Evolutionary conservation across 2,329 filamentous ascomycete genomes (phyloP), one percentile per base, ranked within the genome.

Genomic region (Cladobotryum mycophilum): DNA sequence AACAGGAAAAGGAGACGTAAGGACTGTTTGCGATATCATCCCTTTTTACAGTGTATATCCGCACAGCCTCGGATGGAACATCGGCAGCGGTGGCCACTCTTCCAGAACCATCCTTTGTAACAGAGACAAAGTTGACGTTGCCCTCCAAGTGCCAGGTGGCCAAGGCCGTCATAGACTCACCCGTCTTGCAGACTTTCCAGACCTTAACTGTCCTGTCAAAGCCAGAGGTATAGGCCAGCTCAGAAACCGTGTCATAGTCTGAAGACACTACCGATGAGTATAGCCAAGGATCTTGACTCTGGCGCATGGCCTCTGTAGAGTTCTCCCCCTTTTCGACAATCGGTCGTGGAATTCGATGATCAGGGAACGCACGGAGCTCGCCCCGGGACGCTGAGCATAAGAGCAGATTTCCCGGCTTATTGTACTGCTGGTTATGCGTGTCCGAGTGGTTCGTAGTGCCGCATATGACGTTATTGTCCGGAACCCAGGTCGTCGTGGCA

Each of bases 181-280:
- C 71, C 3, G 64, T 57, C 1, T 57, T 43, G 6, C 69, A 58
- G 1, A 76, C 67, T 22, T 64, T 70, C 82, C 82, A 85, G 2
- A 78, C 66, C 53, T 83, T 84, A 49, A 84, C 81, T 0, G 76
- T 81, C 22, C 71, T 70, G 57, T 85, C 82, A 55, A 83, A 85
- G 55, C 80, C 80, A 0, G 79, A 79, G 0, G 81, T 85, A 52
- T 78, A 85, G 0, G 73, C 75, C 5, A 76, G 64, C 2, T 71
- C 66, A 25, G 69, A 69, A 0, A 56, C 50, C 2, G 66, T 57
- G 51, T 79, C 76, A 55, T 79, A 80, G 47, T 82, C 79, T 0
- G 80, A 82, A 5, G 79, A 78, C 0, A 83, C 81, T 0, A 85
- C 81, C 0, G 82, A 84, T 0, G 79, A 77, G 57, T 82, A 85